Conservation (phyloP, 768 basidiomycete species). For the Tricholoma sp. region DNA sequence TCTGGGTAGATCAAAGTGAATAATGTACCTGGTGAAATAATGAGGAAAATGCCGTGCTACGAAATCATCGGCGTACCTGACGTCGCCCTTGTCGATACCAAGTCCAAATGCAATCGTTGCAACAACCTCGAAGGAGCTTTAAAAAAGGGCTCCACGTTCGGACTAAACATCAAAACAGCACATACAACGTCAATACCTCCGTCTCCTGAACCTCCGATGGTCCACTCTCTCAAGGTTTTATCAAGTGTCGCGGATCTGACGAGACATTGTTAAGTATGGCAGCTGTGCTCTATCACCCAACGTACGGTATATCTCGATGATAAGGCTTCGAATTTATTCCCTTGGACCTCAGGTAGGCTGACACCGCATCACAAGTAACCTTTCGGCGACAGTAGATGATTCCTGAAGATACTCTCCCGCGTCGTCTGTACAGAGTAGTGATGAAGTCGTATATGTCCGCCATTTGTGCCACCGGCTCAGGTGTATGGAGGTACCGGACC, state of each 20-base stretch:
- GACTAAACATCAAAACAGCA: slow-evolving; percentile 1
- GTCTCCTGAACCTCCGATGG: slow-evolving; percentile 42
- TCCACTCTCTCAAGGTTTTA: slow-evolving; percentile 58
- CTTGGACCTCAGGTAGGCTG: slow-evolving; percentile 56
- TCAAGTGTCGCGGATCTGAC: slow-evolving; percentile 47
- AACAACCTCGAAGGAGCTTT: slow-evolving; percentile 46
- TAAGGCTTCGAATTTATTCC: slow-evolving; percentile 69
- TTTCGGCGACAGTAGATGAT: slow-evolving; percentile 77
- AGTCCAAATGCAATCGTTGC: slow-evolving; percentile 84
- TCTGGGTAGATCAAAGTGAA: slow-evolving; percentile 80
- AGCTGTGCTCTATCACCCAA: slow-evolving; percentile 2
- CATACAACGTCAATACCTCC: slow-evolving; percentile 62
- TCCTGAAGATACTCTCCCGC: slow-evolving; percentile 58
- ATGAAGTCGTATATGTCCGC: slow-evolving; percentile 65
- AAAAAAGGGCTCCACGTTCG: not conserved
- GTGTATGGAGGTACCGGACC: slow-evolving; percentile 61
- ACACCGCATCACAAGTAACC: slow-evolving; percentile 62
- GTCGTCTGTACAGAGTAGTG: slow-evolving; percentile 50
- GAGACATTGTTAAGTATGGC: not conserved
- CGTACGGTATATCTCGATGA: slow-evolving; percentile 64
- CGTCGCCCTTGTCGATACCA: slow-evolving; percentile 81
- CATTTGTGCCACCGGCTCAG: slow-evolving; percentile 51
- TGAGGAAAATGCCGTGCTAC: not conserved
- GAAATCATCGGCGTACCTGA: slow-evolving; percentile 38
- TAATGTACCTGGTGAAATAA: slow-evolving; percentile 48